Evolutionary conservation across 345 rosid species (phyloP), one percentile per base, ranked within the genome.

Genomic region (Pistacia atlantica): DNA sequence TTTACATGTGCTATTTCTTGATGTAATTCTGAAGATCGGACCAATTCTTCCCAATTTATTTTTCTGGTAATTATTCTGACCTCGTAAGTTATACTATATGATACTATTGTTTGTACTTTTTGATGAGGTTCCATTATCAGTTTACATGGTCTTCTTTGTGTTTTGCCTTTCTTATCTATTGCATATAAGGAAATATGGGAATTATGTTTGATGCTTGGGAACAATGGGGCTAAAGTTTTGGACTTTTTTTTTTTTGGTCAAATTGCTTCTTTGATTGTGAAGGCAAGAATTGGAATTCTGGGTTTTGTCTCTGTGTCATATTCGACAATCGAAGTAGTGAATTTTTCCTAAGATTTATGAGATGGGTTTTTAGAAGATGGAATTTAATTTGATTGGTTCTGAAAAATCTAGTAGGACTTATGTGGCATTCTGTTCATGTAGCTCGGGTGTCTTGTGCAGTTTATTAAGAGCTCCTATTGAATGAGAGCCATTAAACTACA

Each of bases 41-140:
- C 51, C 70, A 5, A 18, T 70, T 70, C 28, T 17, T 56, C 31
- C 51, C n/a, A 58, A 51, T 55, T 75, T 51, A 22, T 55, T 55
- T 74, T 54, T 37, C 71, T 75, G 71, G 77, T 75, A 65, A 75
- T 11, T 52, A 22, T 33, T 62, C 76, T 58, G 12, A 42, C 25
- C 20, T 42, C 67, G 8, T 33, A 10, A 42, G 46, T 48, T 12
- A 1, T 31, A 14, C 25, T 1, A 11, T 51, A 10, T 54, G 4
- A 49, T 52, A 42, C 18, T 65, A 25, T 4, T 42, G 51, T 65
- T n/a, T 8, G 38, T 18, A 10, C 11, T n/a, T 38, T 65, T 65
- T 17, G 8, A 42, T 38, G 69, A 11, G 46, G 20, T 56, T 55
- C 17, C 45, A n/a, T 37, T 55, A 10, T 28, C 8, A 51, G 42